phyloP scores from a whole-genome alignment of 129 eudicot species.

The Ambrosia artemisiifolia region DNA sequence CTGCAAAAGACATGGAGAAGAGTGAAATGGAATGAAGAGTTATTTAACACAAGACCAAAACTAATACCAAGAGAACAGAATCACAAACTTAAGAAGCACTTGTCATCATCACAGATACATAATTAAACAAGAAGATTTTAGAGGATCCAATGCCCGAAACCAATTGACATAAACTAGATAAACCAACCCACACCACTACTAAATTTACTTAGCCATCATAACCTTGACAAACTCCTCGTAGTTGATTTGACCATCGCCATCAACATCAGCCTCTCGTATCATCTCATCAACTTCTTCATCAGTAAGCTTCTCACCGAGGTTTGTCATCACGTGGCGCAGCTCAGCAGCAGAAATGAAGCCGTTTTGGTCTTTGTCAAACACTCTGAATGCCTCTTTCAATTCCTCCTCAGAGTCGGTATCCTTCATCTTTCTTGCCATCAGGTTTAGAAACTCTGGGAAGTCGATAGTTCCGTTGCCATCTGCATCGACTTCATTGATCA shows the following conservation, averaged over 20 bases:
- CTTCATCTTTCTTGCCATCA: conserved; percentile 44
- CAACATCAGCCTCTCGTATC: conserved; percentile 44
- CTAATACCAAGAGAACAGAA: conserved; percentile 17
- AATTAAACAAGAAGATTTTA: conserved; percentile 35
- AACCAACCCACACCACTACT: conserved; percentile 9
- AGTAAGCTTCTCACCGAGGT: conserved; percentile 38
- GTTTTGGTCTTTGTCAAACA: conserved; percentile 39
- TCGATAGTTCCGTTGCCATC: conserved; percentile 41
- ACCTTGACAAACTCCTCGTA: conserved; percentile 48
- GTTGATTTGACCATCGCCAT: conserved; percentile 43
- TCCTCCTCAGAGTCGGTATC: conserved; percentile 41
- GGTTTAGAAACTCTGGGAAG: conserved; percentile 38
- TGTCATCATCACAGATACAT: conserved; percentile 32
- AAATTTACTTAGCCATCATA: conserved; percentile 39
- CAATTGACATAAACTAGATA: conserved; percentile 26
- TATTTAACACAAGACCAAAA: conserved; percentile 9
- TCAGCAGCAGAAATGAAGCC: conserved; percentile 44
- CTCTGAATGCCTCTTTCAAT: conserved; percentile 44
- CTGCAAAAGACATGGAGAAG: neutral
- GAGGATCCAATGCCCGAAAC: conserved; percentile 22
- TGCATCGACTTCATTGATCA: conserved; percentile 41
- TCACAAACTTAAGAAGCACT: conserved; percentile 18
- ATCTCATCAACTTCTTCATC: conserved; percentile 43
- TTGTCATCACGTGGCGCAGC: conserved; percentile 43
- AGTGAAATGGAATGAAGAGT: conserved; percentile 8